A percentile compares a stretch with the other conserved stretches of the same genome.
These are phyloP conservation scores for Lycium barbarum DNA, from an alignment of 257 asterid genomes.

Conservation along the genomic window DNA sequence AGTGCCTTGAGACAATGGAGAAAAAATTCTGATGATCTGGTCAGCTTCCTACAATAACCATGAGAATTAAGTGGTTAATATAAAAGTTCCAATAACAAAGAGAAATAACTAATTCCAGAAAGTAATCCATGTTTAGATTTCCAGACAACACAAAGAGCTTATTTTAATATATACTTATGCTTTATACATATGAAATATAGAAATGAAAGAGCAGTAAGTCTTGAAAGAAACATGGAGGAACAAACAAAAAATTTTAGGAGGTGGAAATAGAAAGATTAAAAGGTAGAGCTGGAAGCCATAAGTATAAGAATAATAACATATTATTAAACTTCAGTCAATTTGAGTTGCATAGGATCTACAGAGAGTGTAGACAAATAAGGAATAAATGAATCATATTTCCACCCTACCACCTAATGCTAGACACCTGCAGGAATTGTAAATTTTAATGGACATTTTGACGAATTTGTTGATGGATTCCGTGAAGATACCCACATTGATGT, in stretches of 20 bases:
- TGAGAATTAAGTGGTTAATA: neutral
- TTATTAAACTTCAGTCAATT: conserved; percentile 3
- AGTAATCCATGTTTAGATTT: neutral
- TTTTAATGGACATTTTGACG: conserved; percentile 49
- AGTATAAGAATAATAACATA: neutral
- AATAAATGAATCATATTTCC: conserved; percentile 15
- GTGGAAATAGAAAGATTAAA: neutral
- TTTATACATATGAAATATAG: neutral
- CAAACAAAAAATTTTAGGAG: neutral
- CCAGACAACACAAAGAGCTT: neutral
- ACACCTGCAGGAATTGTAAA: conserved; percentile 63
- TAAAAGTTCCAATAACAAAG: neutral
- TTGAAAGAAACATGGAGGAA: neutral
- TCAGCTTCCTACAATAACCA: conserved; percentile 4
- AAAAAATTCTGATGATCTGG: neutral
- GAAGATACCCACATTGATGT: conserved; percentile 41
- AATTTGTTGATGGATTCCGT: conserved; percentile 31
- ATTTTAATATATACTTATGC: neutral
- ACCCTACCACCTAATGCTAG: conserved; percentile 36
- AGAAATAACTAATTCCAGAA: neutral
- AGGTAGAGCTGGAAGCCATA: neutral
- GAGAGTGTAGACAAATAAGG: neutral
- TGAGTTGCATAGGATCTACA: conserved; percentile 8
- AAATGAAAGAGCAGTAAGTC: neutral
- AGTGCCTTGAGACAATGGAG: neutral